A percentile compares a stretch with the other conserved stretches of the same genome.
Conservation (phyloP, 2,329 filamentous ascomycete species). For the Atkinsonella hypoxylon region DNA sequence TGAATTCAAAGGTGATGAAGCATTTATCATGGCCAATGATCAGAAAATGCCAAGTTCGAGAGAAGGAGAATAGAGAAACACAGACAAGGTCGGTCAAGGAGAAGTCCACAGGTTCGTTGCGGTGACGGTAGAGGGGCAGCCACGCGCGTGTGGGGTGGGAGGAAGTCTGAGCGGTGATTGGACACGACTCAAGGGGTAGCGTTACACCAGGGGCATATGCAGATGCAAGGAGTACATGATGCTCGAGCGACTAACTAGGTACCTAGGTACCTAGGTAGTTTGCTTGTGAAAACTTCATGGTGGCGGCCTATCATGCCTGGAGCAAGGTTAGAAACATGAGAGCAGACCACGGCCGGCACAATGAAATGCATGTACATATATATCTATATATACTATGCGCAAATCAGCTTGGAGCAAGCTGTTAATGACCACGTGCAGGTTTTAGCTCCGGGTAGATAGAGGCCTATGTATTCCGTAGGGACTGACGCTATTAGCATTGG, state of each 20-base stretch:
- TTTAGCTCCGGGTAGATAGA: not conserved
- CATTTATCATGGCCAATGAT: not conserved
- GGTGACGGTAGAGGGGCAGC: constrained; percentile 23
- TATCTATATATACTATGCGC: not conserved
- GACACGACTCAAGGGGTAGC: not conserved
- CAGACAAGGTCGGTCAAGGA: constrained; percentile 7
- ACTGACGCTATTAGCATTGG: constrained; percentile 8
- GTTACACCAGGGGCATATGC: not conserved
- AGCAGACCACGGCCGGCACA: not conserved
- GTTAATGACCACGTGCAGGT: too few relatives aligned
- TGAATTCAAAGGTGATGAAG: not conserved
- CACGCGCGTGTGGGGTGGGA: not conserved
- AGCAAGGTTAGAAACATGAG: too few relatives aligned
- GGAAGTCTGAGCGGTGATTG: constrained; percentile 5
- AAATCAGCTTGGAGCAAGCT: too few relatives aligned
- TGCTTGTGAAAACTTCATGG: too few relatives aligned
- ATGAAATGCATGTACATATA: not conserved
- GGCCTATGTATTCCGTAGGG: constrained; percentile 3
- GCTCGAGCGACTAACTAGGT: not conserved
- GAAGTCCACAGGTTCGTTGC: constrained; percentile 11
- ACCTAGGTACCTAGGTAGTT: too few relatives aligned
- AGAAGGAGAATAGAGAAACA: not conserved
- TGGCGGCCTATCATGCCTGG: too few relatives aligned
- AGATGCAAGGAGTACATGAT: not conserved
- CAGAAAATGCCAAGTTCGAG: not conserved